A percentile compares a stretch with the other conserved stretches of the same genome.
These are phyloP conservation scores for Venustampulla echinocandica DNA, from an alignment of 495 filamentous ascomycete species.

Conservation along the genomic window DNA sequence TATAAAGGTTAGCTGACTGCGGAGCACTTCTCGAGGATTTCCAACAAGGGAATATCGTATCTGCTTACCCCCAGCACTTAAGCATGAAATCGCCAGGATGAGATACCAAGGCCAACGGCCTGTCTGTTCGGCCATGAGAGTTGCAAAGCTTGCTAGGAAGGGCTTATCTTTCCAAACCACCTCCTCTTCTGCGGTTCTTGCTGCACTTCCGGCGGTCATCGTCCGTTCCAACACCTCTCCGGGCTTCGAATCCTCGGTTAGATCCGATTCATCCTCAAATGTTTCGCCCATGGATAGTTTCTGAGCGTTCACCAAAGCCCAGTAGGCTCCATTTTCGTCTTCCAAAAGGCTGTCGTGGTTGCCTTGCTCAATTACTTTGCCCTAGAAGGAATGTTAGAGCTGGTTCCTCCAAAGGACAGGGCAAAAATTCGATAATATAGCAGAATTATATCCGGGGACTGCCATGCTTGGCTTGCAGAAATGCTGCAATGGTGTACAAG, in stretches of 20 bases:
- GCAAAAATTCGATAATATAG: too few species aligned
- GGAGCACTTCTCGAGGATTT: too few species aligned
- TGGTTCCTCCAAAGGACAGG: too few species aligned
- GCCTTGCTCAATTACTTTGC: conserved; percentile 55
- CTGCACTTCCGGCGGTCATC: conserved; percentile 8
- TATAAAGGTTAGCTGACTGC: neutral
- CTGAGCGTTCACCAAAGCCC: conserved; percentile 44
- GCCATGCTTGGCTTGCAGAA: too few species aligned
- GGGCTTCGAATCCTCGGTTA: conserved; percentile 1
- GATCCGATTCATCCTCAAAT: conserved; percentile 9
- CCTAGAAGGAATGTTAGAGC: conserved; percentile 17
- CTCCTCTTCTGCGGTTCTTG: neutral
- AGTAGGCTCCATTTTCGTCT: conserved; percentile 43
- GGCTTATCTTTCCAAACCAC: conserved; percentile 7
- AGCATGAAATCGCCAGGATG: conserved; percentile 21
- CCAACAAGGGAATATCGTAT: too few species aligned
- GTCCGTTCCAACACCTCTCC: neutral
- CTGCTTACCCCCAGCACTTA: conserved; percentile 2
- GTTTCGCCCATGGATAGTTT: conserved; percentile 31
- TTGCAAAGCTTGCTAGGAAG: conserved; percentile 18
- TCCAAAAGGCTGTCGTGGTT: conserved; percentile 57
- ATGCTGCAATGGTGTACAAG: too few species aligned
- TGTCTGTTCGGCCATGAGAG: conserved; percentile 15
- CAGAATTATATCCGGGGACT: too few species aligned
- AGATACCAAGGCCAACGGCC: conserved; percentile 13